These are phyloP conservation scores for Rhizopogon rudus DNA, from an alignment of 768 basidiomycete species.

Conservation along the genomic window DNA sequence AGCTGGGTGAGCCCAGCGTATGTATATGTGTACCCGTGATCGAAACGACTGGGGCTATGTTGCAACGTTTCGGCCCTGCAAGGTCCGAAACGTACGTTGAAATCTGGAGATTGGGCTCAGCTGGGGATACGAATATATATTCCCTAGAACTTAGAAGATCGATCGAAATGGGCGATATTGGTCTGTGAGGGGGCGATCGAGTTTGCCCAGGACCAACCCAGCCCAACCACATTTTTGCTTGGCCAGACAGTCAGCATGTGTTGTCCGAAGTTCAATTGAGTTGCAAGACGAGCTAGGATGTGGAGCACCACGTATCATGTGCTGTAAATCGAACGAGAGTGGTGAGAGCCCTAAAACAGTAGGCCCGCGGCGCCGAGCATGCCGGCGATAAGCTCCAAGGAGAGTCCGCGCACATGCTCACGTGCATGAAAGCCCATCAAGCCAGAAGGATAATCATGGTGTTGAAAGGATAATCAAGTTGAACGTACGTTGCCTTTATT, in stretches of 20 bases:
- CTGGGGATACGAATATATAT: not conserved
- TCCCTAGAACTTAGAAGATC: not conserved
- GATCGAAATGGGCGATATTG: not conserved
- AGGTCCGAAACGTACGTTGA: not conserved
- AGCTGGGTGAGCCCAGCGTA: not conserved
- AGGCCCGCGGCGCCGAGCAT: slow-evolving; percentile 2
- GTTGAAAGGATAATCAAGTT: no score
- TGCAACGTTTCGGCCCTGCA: not conserved
- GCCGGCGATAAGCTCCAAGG: slow-evolving; percentile 15
- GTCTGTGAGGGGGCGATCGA: not conserved
- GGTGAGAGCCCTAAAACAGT: slow-evolving; percentile 9
- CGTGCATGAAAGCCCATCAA: not conserved
- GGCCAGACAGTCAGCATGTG: no score
- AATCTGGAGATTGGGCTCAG: not conserved
- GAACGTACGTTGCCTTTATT: no score
- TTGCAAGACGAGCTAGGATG: no score
- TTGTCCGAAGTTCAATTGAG: no score
- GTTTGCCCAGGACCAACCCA: no score
- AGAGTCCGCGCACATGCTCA: not conserved
- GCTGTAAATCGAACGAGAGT: no score
- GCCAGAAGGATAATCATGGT: no score
- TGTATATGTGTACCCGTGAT: not conserved
- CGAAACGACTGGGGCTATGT: not conserved
- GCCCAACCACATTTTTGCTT: no score
- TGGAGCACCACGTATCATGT: no score